Base-by-base conservation (phyloP, 371 early-diverging fungal genomes). In the Mucor racemosus region DNA sequence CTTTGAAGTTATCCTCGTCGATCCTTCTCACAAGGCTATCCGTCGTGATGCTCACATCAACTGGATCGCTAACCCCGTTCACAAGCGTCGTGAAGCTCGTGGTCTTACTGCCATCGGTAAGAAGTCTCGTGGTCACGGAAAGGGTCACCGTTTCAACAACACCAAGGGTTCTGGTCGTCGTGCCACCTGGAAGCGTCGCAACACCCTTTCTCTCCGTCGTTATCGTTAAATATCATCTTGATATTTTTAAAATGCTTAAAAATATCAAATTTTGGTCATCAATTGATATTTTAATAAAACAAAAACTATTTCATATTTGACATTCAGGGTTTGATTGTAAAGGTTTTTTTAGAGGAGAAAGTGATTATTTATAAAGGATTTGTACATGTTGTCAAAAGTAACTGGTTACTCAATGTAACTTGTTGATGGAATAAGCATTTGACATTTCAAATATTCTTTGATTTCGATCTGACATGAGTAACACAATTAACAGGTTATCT, bases 61-160 rank as follows among this genome's bases (percentile, higher is more conserved):
- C 92, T 99, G 99, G 99, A 97, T 99, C 82, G 93, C 87, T 82
- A 94, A 94, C 76, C 85, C 94, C 69, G 95, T 94, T 74, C 97
- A 97, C 92, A 99, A 99, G 92, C 97, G 92, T 84, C 94, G 99
- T 83, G 99, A 99, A 84, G 87, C 92, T 68, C 94, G 99, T 84
- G 99, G 97, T 75, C 95, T 99, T 73, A 99, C 99, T 77, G 83
- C 96, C 67, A 91, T 94, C 67, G 96, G 96, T 77, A 95, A 93
- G 91, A 97, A 97, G 93, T 91, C 91, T 89, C 93, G 99, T 79
- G 99, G 99, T 82, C 81, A 92, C 68, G 97, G 95, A 70, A 99
- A 99, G 92, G 99, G 99, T 66, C 97, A 96, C 81, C 81, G 88
- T 63, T 97, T 81, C 96, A 97, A 97, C 94, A 97, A 99, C 91